A percentile compares a stretch with the other conserved stretches of the same genome.
Conservation (phyloP, 192 early-diverging fungal species). For the Podila horticola region DNA sequence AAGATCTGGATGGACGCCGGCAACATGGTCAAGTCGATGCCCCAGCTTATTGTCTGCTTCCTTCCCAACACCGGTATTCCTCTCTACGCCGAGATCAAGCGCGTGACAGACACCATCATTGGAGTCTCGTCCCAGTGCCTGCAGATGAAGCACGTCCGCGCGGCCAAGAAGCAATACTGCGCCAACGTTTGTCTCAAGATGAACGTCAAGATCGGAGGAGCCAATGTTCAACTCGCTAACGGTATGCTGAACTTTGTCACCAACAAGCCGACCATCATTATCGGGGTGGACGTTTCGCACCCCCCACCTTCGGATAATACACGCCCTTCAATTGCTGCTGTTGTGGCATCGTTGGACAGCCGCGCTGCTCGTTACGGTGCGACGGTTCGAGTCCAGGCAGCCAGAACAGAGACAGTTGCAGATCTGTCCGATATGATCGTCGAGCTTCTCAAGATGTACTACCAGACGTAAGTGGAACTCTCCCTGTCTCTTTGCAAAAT, state of each 20-base stretch:
- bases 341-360: conserved; percentile 72
- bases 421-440: conserved; percentile 72
- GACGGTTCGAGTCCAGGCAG: conserved; percentile 69
- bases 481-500: too few relatives aligned
- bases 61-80: conserved; percentile 83
- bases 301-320: conserved; percentile 66
- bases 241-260: conserved; percentile 73
- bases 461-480: conserved; percentile 35
- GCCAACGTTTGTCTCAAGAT: conserved; percentile 96
- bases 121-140: conserved; percentile 94
- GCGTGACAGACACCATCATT: conserved; percentile 89
- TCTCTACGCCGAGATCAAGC: conserved; percentile 90
- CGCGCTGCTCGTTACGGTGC: conserved; percentile 70
- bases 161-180: conserved; percentile 89
- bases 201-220: conserved; percentile 93
- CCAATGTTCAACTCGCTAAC: conserved; percentile 74
- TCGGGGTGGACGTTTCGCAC: conserved; percentile 93
- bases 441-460: conserved; percentile 74
- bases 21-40: conserved; percentile 68
- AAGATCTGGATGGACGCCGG: conserved; percentile 77
- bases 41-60: conserved; percentile 88
- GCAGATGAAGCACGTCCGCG: conserved; percentile 81
- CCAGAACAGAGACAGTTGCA: conserved; percentile 75
- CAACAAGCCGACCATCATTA: conserved; percentile 78
- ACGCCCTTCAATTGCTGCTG: conserved; percentile 77